A percentile compares a stretch with the other conserved stretches of the same genome.
Evolutionary conservation across 208 protist species (phyloP).

Genomic region (Trypanosoma mega): DNA sequence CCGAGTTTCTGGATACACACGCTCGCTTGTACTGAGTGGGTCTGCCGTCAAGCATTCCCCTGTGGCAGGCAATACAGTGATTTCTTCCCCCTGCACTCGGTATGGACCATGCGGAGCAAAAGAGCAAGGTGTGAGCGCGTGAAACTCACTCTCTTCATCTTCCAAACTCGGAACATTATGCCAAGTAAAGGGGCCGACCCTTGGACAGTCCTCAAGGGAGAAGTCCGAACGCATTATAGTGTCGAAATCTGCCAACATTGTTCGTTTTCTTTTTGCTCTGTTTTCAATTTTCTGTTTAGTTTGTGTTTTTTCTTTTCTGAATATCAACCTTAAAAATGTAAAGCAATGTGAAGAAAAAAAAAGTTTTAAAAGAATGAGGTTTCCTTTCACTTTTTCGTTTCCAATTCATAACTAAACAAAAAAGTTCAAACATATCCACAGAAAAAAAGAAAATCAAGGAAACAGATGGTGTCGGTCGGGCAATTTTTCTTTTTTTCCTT

Average conservation of each 20-base stretch:
- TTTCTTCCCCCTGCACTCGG: constrained; percentile 18
- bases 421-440: too few relatives aligned
- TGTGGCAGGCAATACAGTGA: constrained; percentile 37
- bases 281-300: constrained; percentile 17
- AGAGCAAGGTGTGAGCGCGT: constrained; percentile 27
- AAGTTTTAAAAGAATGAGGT: too few relatives aligned
- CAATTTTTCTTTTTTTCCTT: too few relatives aligned
- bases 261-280: constrained; percentile 10
- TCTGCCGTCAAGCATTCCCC: constrained; percentile 71
- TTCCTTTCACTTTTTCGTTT: too few relatives aligned
- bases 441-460: too few relatives aligned
- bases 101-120: constrained; percentile 26
- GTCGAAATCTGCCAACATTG: constrained; percentile 75
- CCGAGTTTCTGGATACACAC: constrained; percentile 56
- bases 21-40: constrained; percentile 69
- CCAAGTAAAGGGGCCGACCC: constrained; percentile 82
- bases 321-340: background rate
- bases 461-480: too few relatives aligned
- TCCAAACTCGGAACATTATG: constrained; percentile 48
- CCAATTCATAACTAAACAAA: too few relatives aligned
- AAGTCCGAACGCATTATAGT: constrained; percentile 74
- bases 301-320: constrained; percentile 23
- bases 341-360: too few relatives aligned
- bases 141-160: constrained; percentile 19
- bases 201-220: constrained; percentile 70